These are phyloP conservation scores for Fusarium brachygibbosum DNA, from an alignment of 2,329 filamentous ascomycete species.

Conservation along the genomic window DNA sequence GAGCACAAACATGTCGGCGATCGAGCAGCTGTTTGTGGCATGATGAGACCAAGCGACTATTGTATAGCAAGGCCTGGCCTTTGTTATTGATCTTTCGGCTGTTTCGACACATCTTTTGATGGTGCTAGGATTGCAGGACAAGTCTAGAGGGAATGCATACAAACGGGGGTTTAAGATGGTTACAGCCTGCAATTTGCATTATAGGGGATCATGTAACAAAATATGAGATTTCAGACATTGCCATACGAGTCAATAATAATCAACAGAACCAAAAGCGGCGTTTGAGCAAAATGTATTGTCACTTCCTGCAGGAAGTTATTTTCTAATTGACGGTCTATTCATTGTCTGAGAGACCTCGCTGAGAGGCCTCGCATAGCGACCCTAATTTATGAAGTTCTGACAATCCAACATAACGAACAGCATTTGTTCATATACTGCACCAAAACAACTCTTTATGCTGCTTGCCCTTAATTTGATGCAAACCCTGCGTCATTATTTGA, in stretches of 20 bases:
- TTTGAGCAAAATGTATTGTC: background rate
- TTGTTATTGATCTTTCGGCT: slow-evolving; percentile 6
- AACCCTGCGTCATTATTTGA: background rate
- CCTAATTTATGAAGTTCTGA: background rate
- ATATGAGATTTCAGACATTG: slow-evolving; percentile 39
- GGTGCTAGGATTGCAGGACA: slow-evolving; percentile 23
- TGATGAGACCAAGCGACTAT: slow-evolving; percentile 8
- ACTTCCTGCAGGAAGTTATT: background rate
- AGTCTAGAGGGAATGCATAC: slow-evolving; percentile 36
- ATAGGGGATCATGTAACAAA: slow-evolving; percentile 41
- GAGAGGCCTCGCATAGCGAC: background rate
- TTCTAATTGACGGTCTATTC: background rate
- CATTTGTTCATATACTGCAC: background rate
- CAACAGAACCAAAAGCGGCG: slow-evolving; percentile 1
- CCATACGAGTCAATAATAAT: slow-evolving; percentile 38
- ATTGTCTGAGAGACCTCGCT: too few relatives aligned
- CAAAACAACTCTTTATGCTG: background rate
- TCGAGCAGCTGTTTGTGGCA: slow-evolving; percentile 13
- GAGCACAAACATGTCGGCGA: slow-evolving; percentile 12
- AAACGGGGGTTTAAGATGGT: slow-evolving; percentile 24
- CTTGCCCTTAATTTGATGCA: background rate
- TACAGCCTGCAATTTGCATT: slow-evolving; percentile 40
- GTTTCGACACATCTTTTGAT: slow-evolving; percentile 22
- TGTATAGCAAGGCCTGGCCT: slow-evolving; percentile 12
- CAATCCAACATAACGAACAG: background rate